phyloP scores from a whole-genome alignment of 2,329 filamentous ascomycete genomes.

The Corynespora cassiicola region DNA sequence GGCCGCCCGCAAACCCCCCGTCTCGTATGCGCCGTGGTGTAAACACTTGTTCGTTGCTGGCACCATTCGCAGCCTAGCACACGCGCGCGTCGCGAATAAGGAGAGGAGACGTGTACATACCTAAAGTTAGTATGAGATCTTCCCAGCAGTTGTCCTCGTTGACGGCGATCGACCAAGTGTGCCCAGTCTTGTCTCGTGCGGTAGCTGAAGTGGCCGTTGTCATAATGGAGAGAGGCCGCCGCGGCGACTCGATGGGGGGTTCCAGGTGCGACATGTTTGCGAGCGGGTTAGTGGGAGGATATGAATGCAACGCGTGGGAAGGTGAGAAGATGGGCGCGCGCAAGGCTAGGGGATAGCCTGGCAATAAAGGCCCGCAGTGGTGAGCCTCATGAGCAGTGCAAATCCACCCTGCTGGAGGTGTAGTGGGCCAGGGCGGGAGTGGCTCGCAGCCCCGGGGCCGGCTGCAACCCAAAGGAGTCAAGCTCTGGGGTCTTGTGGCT shows the following conservation, averaged over 20 bases:
- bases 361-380: slow-evolving; percentile 27
- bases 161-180: slow-evolving; percentile 50
- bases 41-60: slow-evolving; percentile 12
- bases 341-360: slow-evolving; percentile 24
- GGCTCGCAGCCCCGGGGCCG: slow-evolving; percentile 24
- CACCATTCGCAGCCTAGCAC: slow-evolving; percentile 11
- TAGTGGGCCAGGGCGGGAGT: slow-evolving; percentile 31
- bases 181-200: slow-evolving; percentile 49
- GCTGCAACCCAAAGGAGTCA: slow-evolving; percentile 18
- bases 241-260: slow-evolving; percentile 32
- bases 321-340: slow-evolving; percentile 9
- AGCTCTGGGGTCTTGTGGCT: no score
- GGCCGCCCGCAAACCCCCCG: no score
- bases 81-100: slow-evolving; percentile 3
- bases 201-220: slow-evolving; percentile 42
- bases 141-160: slow-evolving; percentile 54
- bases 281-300: slow-evolving; percentile 18
- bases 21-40: no score
- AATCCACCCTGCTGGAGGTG: slow-evolving; percentile 17
- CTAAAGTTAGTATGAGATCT: slow-evolving; percentile 54
- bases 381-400: slow-evolving; percentile 33
- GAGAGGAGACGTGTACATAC: slow-evolving; percentile 28
- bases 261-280: slow-evolving; percentile 30
- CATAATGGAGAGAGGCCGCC: slow-evolving; percentile 41
- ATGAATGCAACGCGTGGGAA: slow-evolving; percentile 11